These are phyloP conservation scores for Drosera capensis DNA, from an alignment of 148 eudicot species.

Conservation along the genomic window DNA sequence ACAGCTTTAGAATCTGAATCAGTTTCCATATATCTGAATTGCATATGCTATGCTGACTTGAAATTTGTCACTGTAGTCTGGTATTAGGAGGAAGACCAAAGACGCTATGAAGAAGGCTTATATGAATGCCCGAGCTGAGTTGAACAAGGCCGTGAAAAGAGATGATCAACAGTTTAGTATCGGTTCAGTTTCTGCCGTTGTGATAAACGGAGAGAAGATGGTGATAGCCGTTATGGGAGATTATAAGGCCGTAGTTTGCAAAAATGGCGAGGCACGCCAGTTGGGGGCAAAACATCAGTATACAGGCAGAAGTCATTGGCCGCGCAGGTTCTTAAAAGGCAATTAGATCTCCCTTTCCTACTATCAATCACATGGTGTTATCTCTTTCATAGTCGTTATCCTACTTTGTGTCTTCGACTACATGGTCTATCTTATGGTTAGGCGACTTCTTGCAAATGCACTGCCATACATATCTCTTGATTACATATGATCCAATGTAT, in stretches of 20 bases:
- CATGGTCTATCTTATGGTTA: too few relatives aligned
- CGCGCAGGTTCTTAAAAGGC: constrained; percentile 38
- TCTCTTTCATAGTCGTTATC: neutral
- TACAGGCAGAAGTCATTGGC: constrained; percentile 31
- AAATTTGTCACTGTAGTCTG: constrained; percentile 15
- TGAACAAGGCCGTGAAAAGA: constrained; percentile 14
- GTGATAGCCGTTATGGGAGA: constrained; percentile 69
- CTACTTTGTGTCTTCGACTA: too few relatives aligned
- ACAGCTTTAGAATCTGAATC: neutral
- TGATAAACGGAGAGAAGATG: constrained; percentile 53
- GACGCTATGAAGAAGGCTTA: constrained; percentile 53
- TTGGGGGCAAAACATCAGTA: constrained; percentile 21
- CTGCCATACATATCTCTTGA: neutral
- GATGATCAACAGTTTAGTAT: constrained; percentile 9
- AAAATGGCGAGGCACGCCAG: constrained; percentile 55
- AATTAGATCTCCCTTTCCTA: neutral
- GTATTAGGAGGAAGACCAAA: constrained; percentile 34
- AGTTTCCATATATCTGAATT: neutral
- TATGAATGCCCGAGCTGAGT: constrained; percentile 20
- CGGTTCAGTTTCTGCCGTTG: constrained; percentile 44
- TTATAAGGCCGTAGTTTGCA: constrained; percentile 52
- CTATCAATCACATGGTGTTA: neutral
- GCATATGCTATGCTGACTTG: too few relatives aligned
- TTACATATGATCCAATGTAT: neutral
- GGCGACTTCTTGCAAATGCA: too few relatives aligned